Base-by-base conservation (phyloP, 495 filamentous ascomycete species). In the Penicillium canescens region DNA sequence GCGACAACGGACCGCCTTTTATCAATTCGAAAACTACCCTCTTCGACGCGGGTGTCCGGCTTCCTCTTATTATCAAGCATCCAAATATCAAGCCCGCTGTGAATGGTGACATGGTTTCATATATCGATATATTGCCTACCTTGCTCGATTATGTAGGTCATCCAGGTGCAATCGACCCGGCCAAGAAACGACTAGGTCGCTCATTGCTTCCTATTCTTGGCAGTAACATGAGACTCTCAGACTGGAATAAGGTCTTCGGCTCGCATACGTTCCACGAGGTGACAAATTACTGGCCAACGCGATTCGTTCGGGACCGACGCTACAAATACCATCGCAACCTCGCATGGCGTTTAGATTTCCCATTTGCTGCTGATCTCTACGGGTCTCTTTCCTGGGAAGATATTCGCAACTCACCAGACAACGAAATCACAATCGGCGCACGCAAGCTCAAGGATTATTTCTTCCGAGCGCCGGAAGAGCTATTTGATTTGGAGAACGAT, bases 231-330 rank as follows among this genome's bases (percentile, higher is more conserved):
- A 35, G 66, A 6, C 52, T 68, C 16, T 55, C 65, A 9, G 56
- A 54, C 36, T 64, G 66, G 54, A 43, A 61, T 28, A 49, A 63
- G 24, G 62, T 79, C 11, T 78, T 73, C 42, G 73, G 76, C 36
- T 76, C 72, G 11, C 76, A 79, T 55, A 78, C 76, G n/a, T 78
- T 79, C 60, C 76, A 79, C 44, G 76, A 79, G 58, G 54, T 75
- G 7, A 73, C 69, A 21, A 77, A 78, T 42, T 79, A 78, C 57
- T 79, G 65, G 60, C 76, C 75, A 3, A 79, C 76, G 4, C 68
- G 76, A 13, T 67, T 71, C 60, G 49, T 78, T 21, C 75, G 76
- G 12, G 73, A 62, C 3, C 57, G 53, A 2, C 46, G 59, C 11
- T 75, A 68, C 60, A 79, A 79, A 41, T 79, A 79, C 45, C 76